Percentiles rank a stretch among this genome's conserved stretches.
Conservation (phyloP, 164 flowering plant species). For the Nelumbo lutea region DNA sequence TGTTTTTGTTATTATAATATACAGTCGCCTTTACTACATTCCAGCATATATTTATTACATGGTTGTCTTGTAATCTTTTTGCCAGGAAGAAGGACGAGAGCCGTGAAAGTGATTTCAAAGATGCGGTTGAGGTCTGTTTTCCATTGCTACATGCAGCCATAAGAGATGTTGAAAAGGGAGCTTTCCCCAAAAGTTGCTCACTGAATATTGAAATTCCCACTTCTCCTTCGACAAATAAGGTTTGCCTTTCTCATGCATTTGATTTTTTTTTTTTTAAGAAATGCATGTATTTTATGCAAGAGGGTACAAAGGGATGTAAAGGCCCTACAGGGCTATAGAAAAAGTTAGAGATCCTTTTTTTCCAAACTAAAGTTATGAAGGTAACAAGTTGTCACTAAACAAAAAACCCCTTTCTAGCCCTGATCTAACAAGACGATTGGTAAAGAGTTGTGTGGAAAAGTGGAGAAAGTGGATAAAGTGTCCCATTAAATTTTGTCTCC, state of each 20-base stretch:
- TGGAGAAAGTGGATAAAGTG: no score
- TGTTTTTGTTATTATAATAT: neutral
- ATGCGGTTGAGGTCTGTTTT: slow-evolving; percentile 76
- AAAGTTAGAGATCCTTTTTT: no score
- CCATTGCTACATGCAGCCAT: slow-evolving; percentile 78
- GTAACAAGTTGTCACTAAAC: no score
- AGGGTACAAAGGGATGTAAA: no score
- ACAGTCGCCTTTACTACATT: neutral
- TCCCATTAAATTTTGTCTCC: no score
- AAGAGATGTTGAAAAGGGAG: slow-evolving; percentile 68
- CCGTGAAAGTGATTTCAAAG: slow-evolving; percentile 84
- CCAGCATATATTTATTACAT: neutral
- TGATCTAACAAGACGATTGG: no score
- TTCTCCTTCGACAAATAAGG: slow-evolving; percentile 79
- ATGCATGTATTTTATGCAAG: no score
- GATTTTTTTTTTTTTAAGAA: neutral
- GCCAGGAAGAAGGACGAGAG: slow-evolving; percentile 93
- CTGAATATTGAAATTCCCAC: slow-evolving; percentile 73
- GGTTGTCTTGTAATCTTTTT: slow-evolving; percentile 13
- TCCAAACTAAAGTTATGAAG: no score
- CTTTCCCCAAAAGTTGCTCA: slow-evolving; percentile 67
- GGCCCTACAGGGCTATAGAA: no score
- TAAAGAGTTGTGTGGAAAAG: no score
- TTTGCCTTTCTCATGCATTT: slow-evolving; percentile 15
- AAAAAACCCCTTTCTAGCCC: no score